phyloP scores from a whole-genome alignment of 2,329 filamentous ascomycete genomes.

The Trichoderma gracile region DNA sequence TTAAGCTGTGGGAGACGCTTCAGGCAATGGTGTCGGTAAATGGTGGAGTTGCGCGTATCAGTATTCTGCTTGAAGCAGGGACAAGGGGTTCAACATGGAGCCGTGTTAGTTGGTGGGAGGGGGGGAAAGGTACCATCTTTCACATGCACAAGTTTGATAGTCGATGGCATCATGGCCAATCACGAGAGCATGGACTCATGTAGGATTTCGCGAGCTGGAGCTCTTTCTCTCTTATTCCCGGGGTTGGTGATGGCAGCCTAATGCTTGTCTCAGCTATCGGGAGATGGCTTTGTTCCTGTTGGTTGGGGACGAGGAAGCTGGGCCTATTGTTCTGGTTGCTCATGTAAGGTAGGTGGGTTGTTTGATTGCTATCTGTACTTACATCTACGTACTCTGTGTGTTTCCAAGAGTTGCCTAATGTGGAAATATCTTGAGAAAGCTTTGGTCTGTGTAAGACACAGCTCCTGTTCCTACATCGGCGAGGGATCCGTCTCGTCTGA shows the following conservation, averaged over 20 bases:
- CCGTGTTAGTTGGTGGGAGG: too few relatives aligned
- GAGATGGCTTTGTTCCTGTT: too few relatives aligned
- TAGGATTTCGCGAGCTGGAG: too few relatives aligned
- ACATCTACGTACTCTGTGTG: background rate
- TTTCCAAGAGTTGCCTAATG: background rate
- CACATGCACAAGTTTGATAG: background rate
- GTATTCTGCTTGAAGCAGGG: background rate
- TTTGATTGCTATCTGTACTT: background rate
- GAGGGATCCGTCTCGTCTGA: background rate
- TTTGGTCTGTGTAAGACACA: background rate
- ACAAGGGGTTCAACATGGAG: too few relatives aligned
- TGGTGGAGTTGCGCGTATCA: conserved; percentile 9
- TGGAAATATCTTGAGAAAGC: conserved; percentile 1
- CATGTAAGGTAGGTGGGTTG: background rate
- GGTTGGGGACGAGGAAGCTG: too few relatives aligned
- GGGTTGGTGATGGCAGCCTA: too few relatives aligned
- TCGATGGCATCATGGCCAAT: too few relatives aligned
- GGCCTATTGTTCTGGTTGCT: background rate
- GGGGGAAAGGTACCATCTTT: too few relatives aligned
- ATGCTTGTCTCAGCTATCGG: too few relatives aligned
- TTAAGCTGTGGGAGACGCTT: background rate
- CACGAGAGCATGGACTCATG: too few relatives aligned
- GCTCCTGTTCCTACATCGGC: background rate
- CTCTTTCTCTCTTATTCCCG: too few relatives aligned
- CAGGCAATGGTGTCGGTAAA: background rate